phyloP scores from a whole-genome alignment of 805 yeast genomes.

The Huiozyma naganishii region DNA sequence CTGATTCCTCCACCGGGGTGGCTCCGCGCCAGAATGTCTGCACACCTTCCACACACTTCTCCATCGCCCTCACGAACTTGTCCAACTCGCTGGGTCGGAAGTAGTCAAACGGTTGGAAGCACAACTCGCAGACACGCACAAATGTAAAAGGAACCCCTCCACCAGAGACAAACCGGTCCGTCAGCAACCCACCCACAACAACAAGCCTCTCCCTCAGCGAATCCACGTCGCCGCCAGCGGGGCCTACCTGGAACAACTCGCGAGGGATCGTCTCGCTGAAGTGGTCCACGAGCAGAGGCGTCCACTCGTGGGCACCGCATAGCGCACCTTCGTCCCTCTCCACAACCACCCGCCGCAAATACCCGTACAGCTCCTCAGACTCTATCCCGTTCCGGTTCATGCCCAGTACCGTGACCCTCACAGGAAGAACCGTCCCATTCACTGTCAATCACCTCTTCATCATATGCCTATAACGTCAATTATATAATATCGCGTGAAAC shows the following conservation, averaged over 20 bases:
- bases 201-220: slow-evolving; percentile 4
- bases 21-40: background rate
- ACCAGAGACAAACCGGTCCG: slow-evolving; percentile 8
- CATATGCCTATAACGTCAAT: too few species aligned
- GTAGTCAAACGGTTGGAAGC: slow-evolving; percentile 35
- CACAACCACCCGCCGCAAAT: slow-evolving; percentile 9
- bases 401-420: background rate
- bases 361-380: slow-evolving; percentile 10
- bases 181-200: slow-evolving; percentile 9
- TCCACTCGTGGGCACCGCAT: slow-evolving; percentile 8
- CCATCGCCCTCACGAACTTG: slow-evolving; percentile 38
- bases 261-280: slow-evolving; percentile 19
- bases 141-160: slow-evolving; percentile 36
- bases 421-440: too few species aligned
- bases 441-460: too few species aligned
- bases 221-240: background rate
- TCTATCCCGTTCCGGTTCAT: slow-evolving; percentile 21
- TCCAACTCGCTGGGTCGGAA: slow-evolving; percentile 25
- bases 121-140: slow-evolving; percentile 36
- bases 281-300: slow-evolving; percentile 15
- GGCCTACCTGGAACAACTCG: slow-evolving; percentile 11
- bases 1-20: background rate
- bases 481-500: too few species aligned
- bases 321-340: slow-evolving; percentile 4
- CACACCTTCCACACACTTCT: slow-evolving; percentile 20